Conservation (phyloP, 2,329 filamentous ascomycete species). For the Phaeomoniella chlamydospora region DNA sequence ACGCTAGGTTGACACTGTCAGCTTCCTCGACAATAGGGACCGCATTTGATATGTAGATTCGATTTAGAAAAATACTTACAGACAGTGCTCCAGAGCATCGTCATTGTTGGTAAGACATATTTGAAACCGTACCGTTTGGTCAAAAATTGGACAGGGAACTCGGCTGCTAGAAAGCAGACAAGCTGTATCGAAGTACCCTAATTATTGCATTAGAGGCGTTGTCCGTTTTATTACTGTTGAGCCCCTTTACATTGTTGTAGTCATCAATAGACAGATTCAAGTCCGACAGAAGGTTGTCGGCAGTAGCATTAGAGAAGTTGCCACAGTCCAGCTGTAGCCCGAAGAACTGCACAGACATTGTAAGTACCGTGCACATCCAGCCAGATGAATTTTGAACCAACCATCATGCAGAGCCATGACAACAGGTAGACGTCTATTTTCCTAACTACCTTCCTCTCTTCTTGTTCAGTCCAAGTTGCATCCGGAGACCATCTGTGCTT, state of each 20-base stretch:
- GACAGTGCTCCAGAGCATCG: slow-evolving; percentile 31
- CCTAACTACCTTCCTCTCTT: slow-evolving; percentile 30
- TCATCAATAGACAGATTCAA: slow-evolving; percentile 19
- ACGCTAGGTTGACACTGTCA: slow-evolving; percentile 12
- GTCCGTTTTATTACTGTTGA: no score
- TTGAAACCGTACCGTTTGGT: slow-evolving; percentile 31
- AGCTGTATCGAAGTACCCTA: slow-evolving; percentile 13
- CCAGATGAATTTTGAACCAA: slow-evolving; percentile 5
- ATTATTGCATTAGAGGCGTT: no score
- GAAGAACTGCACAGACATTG: slow-evolving; percentile 13
- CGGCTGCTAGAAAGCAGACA: slow-evolving; percentile 17
- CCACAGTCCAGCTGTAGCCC: slow-evolving; percentile 19
- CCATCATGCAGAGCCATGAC: slow-evolving; percentile 12
- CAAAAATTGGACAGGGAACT: slow-evolving; percentile 31
- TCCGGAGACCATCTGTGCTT: neutral
- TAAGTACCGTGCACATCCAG: slow-evolving; percentile 1
- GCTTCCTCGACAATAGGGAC: neutral
- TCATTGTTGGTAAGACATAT: slow-evolving; percentile 29
- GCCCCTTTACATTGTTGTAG: slow-evolving; percentile 22
- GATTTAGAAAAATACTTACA: slow-evolving; percentile 2
- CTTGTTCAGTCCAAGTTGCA: slow-evolving; percentile 16
- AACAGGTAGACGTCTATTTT: slow-evolving; percentile 22
- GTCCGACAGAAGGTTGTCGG: slow-evolving; percentile 22
- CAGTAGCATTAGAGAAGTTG: slow-evolving; percentile 20
- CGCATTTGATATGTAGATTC: neutral